Base-by-base conservation (phyloP, 208 protist genomes). In the Phytomonas francai region DNA sequence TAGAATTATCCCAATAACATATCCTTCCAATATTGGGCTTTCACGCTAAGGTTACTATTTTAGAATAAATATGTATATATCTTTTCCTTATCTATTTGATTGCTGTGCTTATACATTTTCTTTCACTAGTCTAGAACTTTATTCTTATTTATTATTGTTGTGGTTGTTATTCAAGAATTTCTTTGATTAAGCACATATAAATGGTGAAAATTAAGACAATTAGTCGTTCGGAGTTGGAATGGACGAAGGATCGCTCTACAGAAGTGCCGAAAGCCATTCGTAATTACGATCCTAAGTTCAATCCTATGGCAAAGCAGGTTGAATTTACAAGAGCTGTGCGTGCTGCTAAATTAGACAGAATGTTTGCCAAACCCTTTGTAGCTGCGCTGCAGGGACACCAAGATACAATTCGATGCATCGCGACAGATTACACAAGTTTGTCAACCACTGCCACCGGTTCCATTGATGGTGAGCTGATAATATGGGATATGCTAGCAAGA, bases 301-400 rank as follows among this genome's bases (percentile, higher is more conserved):
- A 98, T 73, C 95, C 97, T 5, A 98, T 98, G 85, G 92, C 97
- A 49, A 95, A 97, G 72, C 93, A 97, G 72, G 80, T 97, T 7
- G 97, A 99, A 78, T 99, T 99, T 76, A 96, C 88, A 14, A 87
- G 98, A 36, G 97, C 98, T 28, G 81, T 99, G 29, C 91, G 94
- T 71, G 93, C 97, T 14, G 89, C 88, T 8, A 99, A 99, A 71
- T 77, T 98, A 59, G 97, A 98, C 74, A 87, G 92, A 28, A 93
- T 98, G 81, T 99, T 99, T 80, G 95, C 97, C 9, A 98, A 98
- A 73, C 97, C 97, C 30, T 99, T 99, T 83, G 76, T 98, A 12
- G 87, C 80, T 11, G 84, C 92, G 2, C 73, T 98, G 8, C 65
- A 76, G 39, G 94, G 93, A 3, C 96, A 98, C 68, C 72, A 92